phyloP scores from a whole-genome alignment of 1,284 basidiomycete species.

The Rhodotorula mucilaginosa region DNA sequence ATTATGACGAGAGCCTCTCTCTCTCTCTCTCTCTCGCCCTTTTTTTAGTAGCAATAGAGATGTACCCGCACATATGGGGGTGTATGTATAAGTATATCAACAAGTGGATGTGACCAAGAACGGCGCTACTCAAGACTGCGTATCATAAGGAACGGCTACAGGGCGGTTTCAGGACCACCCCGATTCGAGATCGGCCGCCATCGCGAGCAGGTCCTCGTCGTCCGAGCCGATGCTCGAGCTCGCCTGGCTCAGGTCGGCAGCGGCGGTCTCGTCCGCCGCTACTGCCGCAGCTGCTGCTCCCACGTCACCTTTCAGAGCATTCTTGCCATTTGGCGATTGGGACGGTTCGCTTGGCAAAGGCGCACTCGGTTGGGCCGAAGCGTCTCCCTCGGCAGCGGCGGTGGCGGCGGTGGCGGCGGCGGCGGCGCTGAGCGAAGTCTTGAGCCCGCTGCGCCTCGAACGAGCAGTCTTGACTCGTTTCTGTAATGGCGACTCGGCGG shows the following conservation, averaged over 20 bases:
- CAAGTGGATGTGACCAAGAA: too few relatives aligned
- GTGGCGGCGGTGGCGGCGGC: not conserved
- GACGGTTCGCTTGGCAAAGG: not conserved
- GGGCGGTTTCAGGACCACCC: constrained; percentile 16
- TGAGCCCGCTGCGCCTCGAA: constrained; percentile 26
- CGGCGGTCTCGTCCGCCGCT: not conserved
- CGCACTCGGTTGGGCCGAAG: not conserved
- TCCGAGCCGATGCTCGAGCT: constrained; percentile 28
- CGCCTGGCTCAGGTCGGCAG: constrained; percentile 19
- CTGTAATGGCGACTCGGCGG: constrained; percentile 34
- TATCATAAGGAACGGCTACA: too few relatives aligned
- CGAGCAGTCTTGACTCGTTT: constrained; percentile 37
- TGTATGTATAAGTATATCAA: too few relatives aligned
- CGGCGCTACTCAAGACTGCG: too few relatives aligned
- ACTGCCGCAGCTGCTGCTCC: not conserved
- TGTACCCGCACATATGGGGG: too few relatives aligned
- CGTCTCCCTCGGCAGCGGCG: not conserved
- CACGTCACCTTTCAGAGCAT: too few relatives aligned
- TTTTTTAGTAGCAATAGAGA: too few relatives aligned
- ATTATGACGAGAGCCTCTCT: not conserved
- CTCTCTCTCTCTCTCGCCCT: too few relatives aligned
- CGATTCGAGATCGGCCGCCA: constrained; percentile 34
- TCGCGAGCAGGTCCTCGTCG: constrained; percentile 35
- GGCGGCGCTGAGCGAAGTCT: constrained; percentile 28
- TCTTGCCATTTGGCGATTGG: not conserved